Base-by-base conservation (phyloP, 495 filamentous ascomycete species). In the Amniculicola lignicola region DNA sequence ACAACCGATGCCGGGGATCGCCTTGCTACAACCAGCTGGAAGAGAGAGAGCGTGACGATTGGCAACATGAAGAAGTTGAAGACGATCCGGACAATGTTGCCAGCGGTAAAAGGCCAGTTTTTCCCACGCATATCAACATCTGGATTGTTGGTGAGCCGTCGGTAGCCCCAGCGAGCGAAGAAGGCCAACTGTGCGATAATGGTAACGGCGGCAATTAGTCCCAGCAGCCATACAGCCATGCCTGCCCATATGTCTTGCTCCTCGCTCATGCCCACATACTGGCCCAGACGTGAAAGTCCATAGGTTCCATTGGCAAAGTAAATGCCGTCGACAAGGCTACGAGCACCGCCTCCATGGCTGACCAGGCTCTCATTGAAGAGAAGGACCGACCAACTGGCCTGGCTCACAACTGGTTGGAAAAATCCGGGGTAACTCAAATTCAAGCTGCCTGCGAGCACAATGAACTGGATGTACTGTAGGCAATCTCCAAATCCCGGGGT, bases 401-500 rank as follows among this genome's bases (percentile, higher is more conserved):
- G 86, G 59, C 89, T 93, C 41, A 93, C 80, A 12, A 87, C 87
- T 12, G 93, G 93, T 65, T 96, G 93, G 67, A 88, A 97, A 64
- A 87, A 98, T 0, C 93, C 93, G 0, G 93, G 93, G 67, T 97
- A 98, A 52, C 86, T 83, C 59, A 98, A 71, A 19, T 86, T 88
- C 36, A 98, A 72, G 35, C 85, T 82, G 1, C 94, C 94, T 0
- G 91, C 90, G 28, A 98, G 77, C 16, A 91, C 87, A 42, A 91
- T 79, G 59, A 94, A 97, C 65, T 98, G 93, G 25, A 98, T 85
- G 67, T 97, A 98, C 71, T 98, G 91, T 25, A 98, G 80, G 68
- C 93, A 98, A 62, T 98, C 93, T 10, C 89, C 90, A 67, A 98
- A 98, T 0, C 93, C 93, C 12, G 93, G 93, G 6, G 93, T 98